Percentiles rank a stretch among this genome's conserved stretches.
These are phyloP conservation scores for Fusarium zealandicum DNA, from an alignment of 2,329 filamentous ascomycete genomes.

Conservation along the genomic window DNA sequence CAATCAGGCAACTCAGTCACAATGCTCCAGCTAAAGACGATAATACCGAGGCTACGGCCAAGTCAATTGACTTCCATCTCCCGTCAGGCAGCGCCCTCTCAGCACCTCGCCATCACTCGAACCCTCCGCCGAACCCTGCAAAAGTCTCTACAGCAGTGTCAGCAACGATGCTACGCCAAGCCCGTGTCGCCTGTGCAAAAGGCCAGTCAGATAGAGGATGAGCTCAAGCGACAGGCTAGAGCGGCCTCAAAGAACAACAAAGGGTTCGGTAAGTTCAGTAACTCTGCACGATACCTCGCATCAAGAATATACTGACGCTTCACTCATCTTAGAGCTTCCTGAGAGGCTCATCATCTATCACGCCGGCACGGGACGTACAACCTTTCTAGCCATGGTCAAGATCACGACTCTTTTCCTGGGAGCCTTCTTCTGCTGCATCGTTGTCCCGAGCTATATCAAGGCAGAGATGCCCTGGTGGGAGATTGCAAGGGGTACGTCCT, in stretches of 20 bases:
- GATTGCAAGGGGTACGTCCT: constrained; percentile 49
- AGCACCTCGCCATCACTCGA: constrained; percentile 17
- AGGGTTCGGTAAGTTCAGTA: constrained; percentile 21
- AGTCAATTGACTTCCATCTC: constrained; percentile 19
- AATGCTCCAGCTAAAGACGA: constrained; percentile 36
- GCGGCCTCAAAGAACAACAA: constrained; percentile 33
- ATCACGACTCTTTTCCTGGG: constrained; percentile 75
- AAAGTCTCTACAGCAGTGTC: constrained; percentile 36
- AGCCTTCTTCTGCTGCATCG: constrained; percentile 68
- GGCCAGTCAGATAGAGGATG: constrained; percentile 34
- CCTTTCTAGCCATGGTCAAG: constrained; percentile 74
- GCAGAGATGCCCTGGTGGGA: constrained; percentile 49
- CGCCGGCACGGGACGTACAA: constrained; percentile 70
- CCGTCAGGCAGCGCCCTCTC: neutral
- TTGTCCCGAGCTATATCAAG: constrained; percentile 65
- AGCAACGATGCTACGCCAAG: constrained; percentile 39
- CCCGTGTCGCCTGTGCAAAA: constrained; percentile 16
- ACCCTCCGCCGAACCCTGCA: constrained; percentile 32
- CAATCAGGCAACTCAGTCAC: constrained; percentile 6
- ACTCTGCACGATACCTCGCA: too few species aligned
- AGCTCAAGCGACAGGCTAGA: constrained; percentile 41
- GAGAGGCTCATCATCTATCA: constrained; percentile 76
- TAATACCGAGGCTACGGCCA: constrained; percentile 30
- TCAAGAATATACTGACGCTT: neutral
- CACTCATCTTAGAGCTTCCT: constrained; percentile 54